Evolutionary conservation across 2,329 filamentous ascomycete species (phyloP).

Genomic region (Pseudogymnoascus sp.): DNA sequence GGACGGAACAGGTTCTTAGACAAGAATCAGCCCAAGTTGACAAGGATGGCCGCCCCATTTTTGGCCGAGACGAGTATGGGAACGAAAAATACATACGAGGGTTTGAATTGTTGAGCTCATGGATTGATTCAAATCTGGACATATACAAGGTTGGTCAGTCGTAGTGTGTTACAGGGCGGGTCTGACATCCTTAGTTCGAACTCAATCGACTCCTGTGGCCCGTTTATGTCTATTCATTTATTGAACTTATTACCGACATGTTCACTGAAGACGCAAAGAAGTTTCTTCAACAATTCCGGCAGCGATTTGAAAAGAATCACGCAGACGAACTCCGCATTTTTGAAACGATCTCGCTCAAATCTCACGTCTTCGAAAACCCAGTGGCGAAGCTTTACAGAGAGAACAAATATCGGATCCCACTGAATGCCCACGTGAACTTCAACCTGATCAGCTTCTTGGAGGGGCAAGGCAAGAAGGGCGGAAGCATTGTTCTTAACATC

Average conservation of each 20-base stretch:
- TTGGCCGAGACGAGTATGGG: slow-evolving; percentile 55
- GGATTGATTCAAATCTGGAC: slow-evolving; percentile 87
- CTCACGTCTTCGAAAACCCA: slow-evolving; percentile 70
- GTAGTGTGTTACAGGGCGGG: slow-evolving; percentile 15
- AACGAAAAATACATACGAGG: slow-evolving; percentile 72
- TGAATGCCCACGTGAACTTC: slow-evolving; percentile 79
- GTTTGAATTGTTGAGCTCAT: slow-evolving; percentile 66
- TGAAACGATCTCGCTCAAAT: slow-evolving; percentile 64
- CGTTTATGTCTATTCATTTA: slow-evolving; percentile 84
- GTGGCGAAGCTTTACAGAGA: slow-evolving; percentile 74
- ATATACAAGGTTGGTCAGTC: slow-evolving; percentile 70
- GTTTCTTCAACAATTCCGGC: slow-evolving; percentile 63
- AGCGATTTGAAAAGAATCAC: slow-evolving; percentile 68
- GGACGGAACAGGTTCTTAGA: slow-evolving; percentile 86
- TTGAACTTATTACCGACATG: slow-evolving; percentile 68
- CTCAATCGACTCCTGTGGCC: slow-evolving; percentile 86
- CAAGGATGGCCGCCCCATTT: slow-evolving; percentile 69
- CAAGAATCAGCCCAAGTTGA: slow-evolving; percentile 83
- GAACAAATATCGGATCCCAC: slow-evolving; percentile 81
- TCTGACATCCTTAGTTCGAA: slow-evolving; percentile 56
- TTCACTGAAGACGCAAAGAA: slow-evolving; percentile 65
- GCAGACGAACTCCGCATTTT: slow-evolving; percentile 72
- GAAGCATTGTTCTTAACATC: slow-evolving; percentile 68
- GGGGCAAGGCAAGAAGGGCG: slow-evolving; percentile 74
- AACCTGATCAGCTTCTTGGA: slow-evolving; percentile 85